Conservation (phyloP, 768 basidiomycete species). For the Lactifluus volemus region DNA sequence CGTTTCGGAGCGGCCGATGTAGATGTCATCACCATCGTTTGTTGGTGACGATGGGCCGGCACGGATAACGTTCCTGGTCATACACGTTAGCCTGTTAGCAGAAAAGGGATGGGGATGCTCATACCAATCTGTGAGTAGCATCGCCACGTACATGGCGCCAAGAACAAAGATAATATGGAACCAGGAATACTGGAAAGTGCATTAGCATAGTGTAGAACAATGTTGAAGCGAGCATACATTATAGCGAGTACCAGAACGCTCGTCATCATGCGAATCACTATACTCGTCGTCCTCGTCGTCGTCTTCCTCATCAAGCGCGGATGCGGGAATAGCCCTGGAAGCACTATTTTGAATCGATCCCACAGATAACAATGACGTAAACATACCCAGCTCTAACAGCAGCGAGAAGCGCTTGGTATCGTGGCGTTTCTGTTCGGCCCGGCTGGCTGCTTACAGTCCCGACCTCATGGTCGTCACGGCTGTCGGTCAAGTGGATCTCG, state of each 20-base stretch:
- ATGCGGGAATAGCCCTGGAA: constrained; percentile 80
- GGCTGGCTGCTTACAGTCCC: constrained; percentile 80
- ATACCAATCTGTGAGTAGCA: constrained; percentile 94
- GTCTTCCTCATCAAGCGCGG: constrained; percentile 71
- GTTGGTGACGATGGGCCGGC: constrained; percentile 30
- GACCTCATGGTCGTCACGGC: constrained; percentile 54
- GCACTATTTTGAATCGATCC: neutral
- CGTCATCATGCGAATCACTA: constrained; percentile 81
- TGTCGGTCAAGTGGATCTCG: constrained; percentile 51
- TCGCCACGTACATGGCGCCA: constrained; percentile 95
- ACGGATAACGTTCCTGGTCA: constrained; percentile 70
- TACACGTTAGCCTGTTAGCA: neutral
- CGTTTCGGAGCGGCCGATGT: constrained; percentile 90
- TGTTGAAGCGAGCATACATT: constrained; percentile 49
- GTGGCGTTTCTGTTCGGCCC: constrained; percentile 70
- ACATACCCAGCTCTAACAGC: constrained; percentile 91
- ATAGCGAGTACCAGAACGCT: constrained; percentile 88
- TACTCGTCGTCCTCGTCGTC: constrained; percentile 63
- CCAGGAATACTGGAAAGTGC: constrained; percentile 80
- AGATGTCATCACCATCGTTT: constrained; percentile 62
- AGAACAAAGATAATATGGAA: constrained; percentile 98
- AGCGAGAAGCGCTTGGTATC: constrained; percentile 89
- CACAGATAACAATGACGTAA: neutral
- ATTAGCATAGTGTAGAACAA: constrained; percentile 4
- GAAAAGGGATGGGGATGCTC: constrained; percentile 26